These are phyloP conservation scores for Alloascoidea africana DNA, from an alignment of 805 yeast genomes.

Conservation along the genomic window DNA sequence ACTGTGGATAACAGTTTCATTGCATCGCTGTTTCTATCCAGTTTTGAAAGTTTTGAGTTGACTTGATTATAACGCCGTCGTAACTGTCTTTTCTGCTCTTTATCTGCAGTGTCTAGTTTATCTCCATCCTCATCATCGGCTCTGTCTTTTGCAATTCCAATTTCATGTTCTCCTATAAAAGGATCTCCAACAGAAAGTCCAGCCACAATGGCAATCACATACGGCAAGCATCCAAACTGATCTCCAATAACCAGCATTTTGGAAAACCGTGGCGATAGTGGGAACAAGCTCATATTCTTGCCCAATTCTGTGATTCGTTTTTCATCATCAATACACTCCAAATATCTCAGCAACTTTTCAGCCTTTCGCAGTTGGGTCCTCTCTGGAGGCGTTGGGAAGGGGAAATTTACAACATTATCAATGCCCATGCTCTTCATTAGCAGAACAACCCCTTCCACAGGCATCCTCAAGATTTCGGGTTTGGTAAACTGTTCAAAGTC, in stretches of 20 bases:
- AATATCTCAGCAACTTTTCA: constrained; percentile 43
- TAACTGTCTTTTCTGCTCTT: constrained; percentile 22
- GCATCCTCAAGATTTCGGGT: constrained; percentile 92
- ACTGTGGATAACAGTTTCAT: constrained; percentile 63
- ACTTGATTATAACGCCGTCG: constrained; percentile 43
- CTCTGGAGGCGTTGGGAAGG: constrained; percentile 92
- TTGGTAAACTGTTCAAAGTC: constrained; percentile 69
- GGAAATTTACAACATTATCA: constrained; percentile 78
- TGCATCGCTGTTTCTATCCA: constrained; percentile 68
- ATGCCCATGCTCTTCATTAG: constrained; percentile 97
- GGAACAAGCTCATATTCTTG: constrained; percentile 75
- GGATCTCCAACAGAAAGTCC: constrained; percentile 92
- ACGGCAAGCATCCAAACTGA: constrained; percentile 74
- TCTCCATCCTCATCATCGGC: constrained; percentile 14
- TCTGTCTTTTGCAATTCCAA: constrained; percentile 31
- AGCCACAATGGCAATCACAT: constrained; percentile 82
- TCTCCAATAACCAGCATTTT: constrained; percentile 81
- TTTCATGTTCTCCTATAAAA: constrained; percentile 58
- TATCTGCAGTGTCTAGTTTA: constrained; percentile 16
- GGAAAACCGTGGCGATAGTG: constrained; percentile 86
- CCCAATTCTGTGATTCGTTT: constrained; percentile 66
- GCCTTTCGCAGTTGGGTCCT: constrained; percentile 44
- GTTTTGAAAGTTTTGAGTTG: constrained; percentile 40
- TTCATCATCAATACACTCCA: constrained; percentile 62
- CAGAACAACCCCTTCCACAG: constrained; percentile 89